Base-by-base conservation (phyloP, 352 stramenopile genomes). In the Nothophytophthora sp. region DNA sequence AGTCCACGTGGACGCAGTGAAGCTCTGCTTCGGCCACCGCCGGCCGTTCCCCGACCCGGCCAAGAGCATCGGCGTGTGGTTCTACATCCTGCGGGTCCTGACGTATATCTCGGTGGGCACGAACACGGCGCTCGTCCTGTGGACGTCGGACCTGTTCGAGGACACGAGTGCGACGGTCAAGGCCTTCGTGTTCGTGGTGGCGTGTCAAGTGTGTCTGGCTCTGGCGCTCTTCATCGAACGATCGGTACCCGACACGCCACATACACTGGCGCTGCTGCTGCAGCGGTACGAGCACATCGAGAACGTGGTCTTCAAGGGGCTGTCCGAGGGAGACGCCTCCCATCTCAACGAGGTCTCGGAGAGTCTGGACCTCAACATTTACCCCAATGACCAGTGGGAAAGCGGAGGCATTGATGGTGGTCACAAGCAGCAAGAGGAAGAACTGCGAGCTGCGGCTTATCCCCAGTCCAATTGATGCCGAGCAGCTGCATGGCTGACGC, bases 1-100 rank as follows among this genome's bases (percentile, higher is more conserved):
- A 67, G 79, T 97, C 16, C 88, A 97, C 47, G 78, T 95, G 13
- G 88, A 98, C 49, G 79, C 86, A 0, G 65, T 86, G 28, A 97
- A 97, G 63, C 68, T 94, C 12, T 92, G 81, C 59, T 89, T 78
- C 45, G 73, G 82, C 32, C 66, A 86, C 46, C 83, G 84, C 2
- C 81, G 90, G 13, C 83, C 88, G 19, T 92, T 94, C 48, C 86
- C 90, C 5, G 55, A 81, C 35, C 68, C 77, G 4, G 82, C 86
- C 3, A 85, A 96, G 53, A 80, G 84, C 68, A 97, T 98, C 66
- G 92, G 94, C 38, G 91, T 95, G 28, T 99, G 94, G 94, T 90
- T 88, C 50, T 86, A 90, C 53, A 88, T 92, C 50, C 48, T 94
- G 30, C 73, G 81, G 13, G 77, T 88, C 46, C 91, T 94, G 75